Percentiles rank a stretch among this genome's conserved stretches.
phyloP scores from a whole-genome alignment of 2,329 filamentous ascomycete genomes.

The Capronia americana region DNA sequence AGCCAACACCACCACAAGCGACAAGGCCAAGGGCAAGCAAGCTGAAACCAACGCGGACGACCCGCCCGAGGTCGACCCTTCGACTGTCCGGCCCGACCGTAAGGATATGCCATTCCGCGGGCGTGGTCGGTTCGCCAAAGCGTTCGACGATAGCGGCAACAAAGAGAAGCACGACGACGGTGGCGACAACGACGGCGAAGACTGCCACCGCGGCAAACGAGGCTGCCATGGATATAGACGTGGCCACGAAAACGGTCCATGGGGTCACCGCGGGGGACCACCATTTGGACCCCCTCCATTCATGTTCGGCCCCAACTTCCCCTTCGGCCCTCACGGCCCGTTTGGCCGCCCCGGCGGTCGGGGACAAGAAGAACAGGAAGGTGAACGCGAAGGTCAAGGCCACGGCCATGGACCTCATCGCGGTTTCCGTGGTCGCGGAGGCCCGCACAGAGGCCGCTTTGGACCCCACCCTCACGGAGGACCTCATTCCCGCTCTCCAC shows the following conservation, averaged over 20 bases:
- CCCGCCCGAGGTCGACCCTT: slow-evolving; percentile 38
- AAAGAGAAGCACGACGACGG: slow-evolving; percentile 11
- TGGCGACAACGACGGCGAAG: slow-evolving; percentile 2
- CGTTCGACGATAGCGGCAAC: slow-evolving; percentile 29
- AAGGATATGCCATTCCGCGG: slow-evolving; percentile 34
- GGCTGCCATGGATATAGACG: slow-evolving; percentile 25
- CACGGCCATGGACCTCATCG: slow-evolving; percentile 17
- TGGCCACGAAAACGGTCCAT: slow-evolving; percentile 11
- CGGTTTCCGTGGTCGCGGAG: slow-evolving; percentile 19
- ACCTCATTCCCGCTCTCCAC: slow-evolving; percentile 36
- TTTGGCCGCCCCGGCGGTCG: slow-evolving; percentile 1
- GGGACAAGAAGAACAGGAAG: slow-evolving; percentile 17
- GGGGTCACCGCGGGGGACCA: slow-evolving; percentile 21
- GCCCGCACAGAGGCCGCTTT: slow-evolving; percentile 22
- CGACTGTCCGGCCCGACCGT: slow-evolving; percentile 31
- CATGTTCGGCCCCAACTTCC: slow-evolving; percentile 26
- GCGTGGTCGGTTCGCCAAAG: slow-evolving; percentile 35
- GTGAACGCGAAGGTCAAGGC: background rate
- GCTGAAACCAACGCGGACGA: slow-evolving; percentile 33
- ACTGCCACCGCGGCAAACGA: slow-evolving; percentile 24
- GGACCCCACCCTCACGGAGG: slow-evolving; percentile 24
- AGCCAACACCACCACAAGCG: slow-evolving; percentile 22
- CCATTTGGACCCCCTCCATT: slow-evolving; percentile 31
- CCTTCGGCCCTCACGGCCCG: slow-evolving; percentile 17
- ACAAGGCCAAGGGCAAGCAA: slow-evolving; percentile 36